A percentile compares a stretch with the other conserved stretches of the same genome.
phyloP scores from a whole-genome alignment of 176 grass and related monocot genomes.

The Bolboschoenus planiculmis region DNA sequence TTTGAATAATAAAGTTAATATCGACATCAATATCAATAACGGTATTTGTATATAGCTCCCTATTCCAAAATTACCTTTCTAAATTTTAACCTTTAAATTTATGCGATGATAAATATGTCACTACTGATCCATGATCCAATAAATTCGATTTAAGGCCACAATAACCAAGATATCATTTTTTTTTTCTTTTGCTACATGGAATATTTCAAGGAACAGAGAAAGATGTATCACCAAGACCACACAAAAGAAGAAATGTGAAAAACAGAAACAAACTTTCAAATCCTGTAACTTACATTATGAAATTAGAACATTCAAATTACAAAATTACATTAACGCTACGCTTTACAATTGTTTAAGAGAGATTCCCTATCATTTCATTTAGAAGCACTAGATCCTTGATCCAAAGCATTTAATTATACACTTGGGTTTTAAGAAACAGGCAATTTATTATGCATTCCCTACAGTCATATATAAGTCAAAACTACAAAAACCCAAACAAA shows the following conservation, averaged over 20 bases:
- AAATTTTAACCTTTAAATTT: too few species aligned
- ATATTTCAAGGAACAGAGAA: neutral
- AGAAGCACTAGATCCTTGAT: neutral
- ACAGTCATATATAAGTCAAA: neutral
- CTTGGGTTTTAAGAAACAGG: neutral
- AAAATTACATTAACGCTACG: neutral
- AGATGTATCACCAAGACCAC: neutral
- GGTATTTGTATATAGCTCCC: too few species aligned
- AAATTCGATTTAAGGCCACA: too few species aligned
- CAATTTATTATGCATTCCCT: neutral
- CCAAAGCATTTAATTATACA: neutral
- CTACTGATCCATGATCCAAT: too few species aligned
- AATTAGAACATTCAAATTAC: neutral
- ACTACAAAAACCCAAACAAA: conserved; percentile 5
- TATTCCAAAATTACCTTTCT: too few species aligned
- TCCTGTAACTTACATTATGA: neutral
- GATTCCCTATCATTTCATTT: neutral
- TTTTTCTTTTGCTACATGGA: neutral
- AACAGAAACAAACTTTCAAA: neutral
- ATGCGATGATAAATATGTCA: too few species aligned
- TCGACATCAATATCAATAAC: too few species aligned
- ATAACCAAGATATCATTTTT: too few species aligned
- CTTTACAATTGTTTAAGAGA: conserved; percentile 1
- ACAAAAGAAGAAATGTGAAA: neutral
- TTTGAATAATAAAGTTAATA: too few species aligned